Conservation (phyloP, 495 filamentous ascomycete genomes). For the Parmelia sp. region DNA sequence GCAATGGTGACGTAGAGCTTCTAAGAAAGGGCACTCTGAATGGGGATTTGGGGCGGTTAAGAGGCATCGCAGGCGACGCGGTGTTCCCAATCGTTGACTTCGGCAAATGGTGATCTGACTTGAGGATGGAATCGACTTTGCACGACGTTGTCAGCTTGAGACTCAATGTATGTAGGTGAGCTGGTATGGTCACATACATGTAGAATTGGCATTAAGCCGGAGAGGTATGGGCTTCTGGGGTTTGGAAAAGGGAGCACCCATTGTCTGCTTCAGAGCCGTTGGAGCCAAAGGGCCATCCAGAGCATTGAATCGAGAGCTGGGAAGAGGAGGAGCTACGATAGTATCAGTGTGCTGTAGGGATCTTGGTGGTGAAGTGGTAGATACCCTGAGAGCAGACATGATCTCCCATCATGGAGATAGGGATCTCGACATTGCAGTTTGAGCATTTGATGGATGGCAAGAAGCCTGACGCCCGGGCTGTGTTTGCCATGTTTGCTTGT, state of each 20-base stretch:
- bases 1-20: conserved; percentile 44
- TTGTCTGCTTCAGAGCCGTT: conserved; percentile 10
- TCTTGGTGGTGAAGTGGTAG: not conserved
- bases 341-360: conserved; percentile 10
- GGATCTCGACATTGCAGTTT: conserved; percentile 73
- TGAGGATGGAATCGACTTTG: conserved; percentile 18
- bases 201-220: conserved; percentile 49
- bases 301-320: conserved; percentile 24
- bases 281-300: conserved; percentile 19
- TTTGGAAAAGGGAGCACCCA: conserved; percentile 8
- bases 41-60: conserved; percentile 38
- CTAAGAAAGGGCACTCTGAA: conserved; percentile 34
- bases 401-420: conserved; percentile 88
- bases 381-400: conserved; percentile 58
- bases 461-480: conserved; percentile 57
- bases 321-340: conserved; percentile 21
- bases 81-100: conserved; percentile 50
- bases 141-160: not conserved
- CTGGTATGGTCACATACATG: conserved; percentile 40
- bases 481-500: conserved; percentile 38
- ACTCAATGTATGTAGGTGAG: not conserved
- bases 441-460: conserved; percentile 96
- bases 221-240: conserved; percentile 34
- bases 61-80: conserved; percentile 50
- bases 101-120: conserved; percentile 28